Evolutionary conservation across 148 eudicot genomes (phyloP).

Genomic region (Mesembryanthemum crystallinum): DNA sequence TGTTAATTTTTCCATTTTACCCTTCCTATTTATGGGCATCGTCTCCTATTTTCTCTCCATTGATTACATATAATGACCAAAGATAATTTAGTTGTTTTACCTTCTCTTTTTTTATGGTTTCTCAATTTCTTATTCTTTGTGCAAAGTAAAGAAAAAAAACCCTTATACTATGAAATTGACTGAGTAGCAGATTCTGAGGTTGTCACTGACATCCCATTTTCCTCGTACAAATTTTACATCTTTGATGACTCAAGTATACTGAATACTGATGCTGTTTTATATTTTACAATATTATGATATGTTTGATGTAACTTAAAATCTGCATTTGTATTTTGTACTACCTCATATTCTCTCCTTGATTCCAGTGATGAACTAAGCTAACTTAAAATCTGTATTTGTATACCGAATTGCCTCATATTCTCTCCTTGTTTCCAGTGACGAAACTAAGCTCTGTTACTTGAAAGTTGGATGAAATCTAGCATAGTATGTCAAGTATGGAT

Average conservation of each 20-base stretch:
- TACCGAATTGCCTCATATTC: neutral
- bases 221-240: neutral
- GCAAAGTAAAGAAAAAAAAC: too few species aligned
- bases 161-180: too few species aligned
- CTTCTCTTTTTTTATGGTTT: too few species aligned
- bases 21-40: too few species aligned
- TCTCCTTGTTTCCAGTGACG: neutral
- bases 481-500: neutral
- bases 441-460: neutral
- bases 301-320: neutral
- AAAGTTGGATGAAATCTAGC: constrained; percentile 10
- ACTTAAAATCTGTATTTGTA: neutral
- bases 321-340: neutral
- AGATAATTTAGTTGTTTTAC: too few species aligned
- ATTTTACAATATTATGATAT: neutral
- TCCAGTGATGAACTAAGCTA: neutral
- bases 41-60: too few species aligned
- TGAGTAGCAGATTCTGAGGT: too few species aligned
- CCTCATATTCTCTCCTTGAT: neutral
- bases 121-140: too few species aligned
- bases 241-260: neutral
- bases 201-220: neutral
- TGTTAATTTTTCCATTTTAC: too few species aligned
- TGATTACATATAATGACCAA: too few species aligned
- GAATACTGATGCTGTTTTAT: neutral